Percentiles rank a stretch among this genome's conserved stretches.
Evolutionary conservation across 2,329 filamentous ascomycete species (phyloP).

Genomic region (Tothia fuscella): DNA sequence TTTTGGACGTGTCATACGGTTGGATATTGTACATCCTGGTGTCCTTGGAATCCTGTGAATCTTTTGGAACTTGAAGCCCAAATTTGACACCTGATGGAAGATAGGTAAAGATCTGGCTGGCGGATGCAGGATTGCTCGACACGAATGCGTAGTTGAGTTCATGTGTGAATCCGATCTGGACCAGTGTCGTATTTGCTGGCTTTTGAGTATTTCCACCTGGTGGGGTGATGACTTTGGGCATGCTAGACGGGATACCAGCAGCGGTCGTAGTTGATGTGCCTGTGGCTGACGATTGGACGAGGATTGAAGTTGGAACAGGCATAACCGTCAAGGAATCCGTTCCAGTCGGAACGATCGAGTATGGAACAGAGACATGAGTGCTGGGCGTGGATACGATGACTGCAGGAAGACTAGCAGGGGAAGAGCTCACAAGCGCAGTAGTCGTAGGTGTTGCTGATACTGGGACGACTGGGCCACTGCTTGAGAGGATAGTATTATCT

Average conservation of each 20-base stretch:
- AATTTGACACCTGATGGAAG: constrained; percentile 60
- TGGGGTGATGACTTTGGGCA: constrained; percentile 68
- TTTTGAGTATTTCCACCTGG: constrained; percentile 42
- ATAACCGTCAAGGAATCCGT: background rate
- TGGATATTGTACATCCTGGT: constrained; percentile 59
- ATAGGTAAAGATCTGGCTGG: constrained; percentile 73
- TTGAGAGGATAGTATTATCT: no score
- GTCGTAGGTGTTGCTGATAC: no score
- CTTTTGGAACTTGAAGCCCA: constrained; percentile 49
- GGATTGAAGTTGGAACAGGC: background rate
- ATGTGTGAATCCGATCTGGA: constrained; percentile 77
- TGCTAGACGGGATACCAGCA: constrained; percentile 43
- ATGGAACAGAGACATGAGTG: background rate
- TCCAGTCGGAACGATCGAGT: background rate
- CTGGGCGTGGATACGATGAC: background rate
- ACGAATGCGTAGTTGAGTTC: constrained; percentile 79
- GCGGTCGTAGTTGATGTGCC: background rate
- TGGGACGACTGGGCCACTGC: no score
- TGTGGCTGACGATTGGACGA: constrained; percentile 1
- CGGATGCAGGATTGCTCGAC: constrained; percentile 55
- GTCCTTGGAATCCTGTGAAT: constrained; percentile 30
- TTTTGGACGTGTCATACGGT: constrained; percentile 59
- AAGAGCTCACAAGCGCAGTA: no score
- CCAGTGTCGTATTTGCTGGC: constrained; percentile 54
- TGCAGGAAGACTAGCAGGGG: no score